Base-by-base conservation (phyloP, 805 yeast species). In the Kodamaea kaohsiungensis region DNA sequence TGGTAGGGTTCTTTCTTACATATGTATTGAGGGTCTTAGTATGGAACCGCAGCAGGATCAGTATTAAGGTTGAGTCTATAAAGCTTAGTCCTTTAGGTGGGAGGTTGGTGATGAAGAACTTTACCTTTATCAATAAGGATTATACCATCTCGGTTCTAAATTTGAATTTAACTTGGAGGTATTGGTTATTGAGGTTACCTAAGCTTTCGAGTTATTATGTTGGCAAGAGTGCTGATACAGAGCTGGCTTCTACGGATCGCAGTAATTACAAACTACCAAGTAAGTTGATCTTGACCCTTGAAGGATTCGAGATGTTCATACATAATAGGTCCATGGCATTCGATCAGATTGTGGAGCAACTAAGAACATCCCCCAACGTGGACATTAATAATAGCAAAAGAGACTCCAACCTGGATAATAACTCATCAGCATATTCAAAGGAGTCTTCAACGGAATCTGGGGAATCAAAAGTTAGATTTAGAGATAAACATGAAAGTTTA, bases 91-190 rank as follows among this genome's bases (percentile, higher is more conserved):
- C 89, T 7, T 72, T 95, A 1, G 96, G 91, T 3, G 98, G 98
- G 0, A 79, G 96, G 27, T 53, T 93, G 7, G 83, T 89, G 64
- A 84, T 91, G 64, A 88, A 87, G 59, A 90, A 91, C 66, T 65
- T 92, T 16, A 82, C 88, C 2, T 76, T 89, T 10, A 82, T 89
- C 5, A 88, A 91, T n/a, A 77, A 83, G 48, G 87, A 92, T 69
- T 84, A 84, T 56, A 84, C 96, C 1, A 64, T 90, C 0, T 81
- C 90, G 8, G 77, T 89, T 1, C 78, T 89, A 25, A 85, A 86
- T 56, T 88, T 93, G 1, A 82, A 84, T 61, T 65, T 93, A 25
- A 89, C 96, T 0, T 95, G 98, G 98, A 71, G 96, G 56, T 93
- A 91, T 67, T 95, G 98, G 98, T 73, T 74, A 15, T 59, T 90